Percentiles rank a stretch among this genome's conserved stretches.
Conservation (phyloP, 768 basidiomycete species). For the Lactarius hengduanensis region DNA sequence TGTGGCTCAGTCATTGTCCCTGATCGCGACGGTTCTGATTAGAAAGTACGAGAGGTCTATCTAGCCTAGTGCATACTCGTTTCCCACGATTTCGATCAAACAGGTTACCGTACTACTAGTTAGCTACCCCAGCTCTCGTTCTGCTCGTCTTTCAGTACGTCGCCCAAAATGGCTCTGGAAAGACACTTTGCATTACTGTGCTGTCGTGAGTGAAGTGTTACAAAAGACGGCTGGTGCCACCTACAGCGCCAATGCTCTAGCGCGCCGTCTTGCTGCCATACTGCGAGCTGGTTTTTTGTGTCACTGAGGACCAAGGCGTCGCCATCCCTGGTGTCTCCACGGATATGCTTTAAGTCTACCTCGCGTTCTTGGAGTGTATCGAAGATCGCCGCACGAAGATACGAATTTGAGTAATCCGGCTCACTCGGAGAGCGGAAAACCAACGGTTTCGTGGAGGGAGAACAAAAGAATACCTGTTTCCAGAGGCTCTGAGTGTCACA, state of each 20-base stretch:
- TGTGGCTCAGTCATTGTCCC: slow-evolving; percentile 22
- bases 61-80: not conserved
- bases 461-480: slow-evolving; percentile 80
- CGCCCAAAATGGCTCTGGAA: slow-evolving; percentile 75
- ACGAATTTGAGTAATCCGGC: slow-evolving; percentile 68
- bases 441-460: slow-evolving; percentile 49
- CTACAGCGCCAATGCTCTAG: slow-evolving; percentile 74
- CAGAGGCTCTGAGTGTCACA: slow-evolving; percentile 1
- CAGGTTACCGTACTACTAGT: not conserved
- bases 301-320: slow-evolving; percentile 60
- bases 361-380: slow-evolving; percentile 39
- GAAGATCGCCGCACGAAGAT: slow-evolving; percentile 62
- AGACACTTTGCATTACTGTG: slow-evolving; percentile 74
- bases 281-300: slow-evolving; percentile 55
- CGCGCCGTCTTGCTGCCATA: slow-evolving; percentile 64
- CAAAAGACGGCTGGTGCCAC: slow-evolving; percentile 32
- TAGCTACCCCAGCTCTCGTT: not conserved
- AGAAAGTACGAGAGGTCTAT: not conserved
- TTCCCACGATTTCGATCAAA: slow-evolving; percentile 10
- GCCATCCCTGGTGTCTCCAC: slow-evolving; percentile 38
- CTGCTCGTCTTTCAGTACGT: slow-evolving; percentile 50
- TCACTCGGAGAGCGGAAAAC: slow-evolving; percentile 54
- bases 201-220: not conserved
- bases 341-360: slow-evolving; percentile 26
- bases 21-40: not conserved